A percentile compares a stretch with the other conserved stretches of the same genome.
Evolutionary conservation across 192 early-diverging fungal genomes (phyloP).

Genomic region (Coemansia sp.): DNA sequence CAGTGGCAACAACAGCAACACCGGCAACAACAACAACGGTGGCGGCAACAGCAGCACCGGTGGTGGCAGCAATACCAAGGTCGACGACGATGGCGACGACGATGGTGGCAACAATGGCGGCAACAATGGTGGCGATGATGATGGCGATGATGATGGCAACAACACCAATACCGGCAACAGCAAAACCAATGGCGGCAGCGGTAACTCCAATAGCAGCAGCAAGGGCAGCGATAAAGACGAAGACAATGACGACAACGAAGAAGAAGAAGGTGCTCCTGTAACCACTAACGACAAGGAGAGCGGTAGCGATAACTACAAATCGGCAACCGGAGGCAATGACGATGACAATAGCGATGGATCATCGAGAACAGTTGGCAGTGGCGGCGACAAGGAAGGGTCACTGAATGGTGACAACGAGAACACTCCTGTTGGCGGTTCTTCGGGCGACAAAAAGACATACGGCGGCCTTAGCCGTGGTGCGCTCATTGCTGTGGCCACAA

Average conservation of each 20-base stretch:
- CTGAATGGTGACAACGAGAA: not conserved
- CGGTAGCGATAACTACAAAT: not conserved
- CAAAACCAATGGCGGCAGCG: not conserved
- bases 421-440: not conserved
- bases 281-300: constrained; percentile 4
- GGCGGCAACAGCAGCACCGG: too few species aligned
- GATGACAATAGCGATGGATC: not conserved
- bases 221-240: not conserved
- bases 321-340: not conserved
- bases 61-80: too few species aligned
- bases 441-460: constrained; percentile 4
- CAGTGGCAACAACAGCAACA: not conserved
- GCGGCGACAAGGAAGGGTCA: not conserved
- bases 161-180: not conserved
- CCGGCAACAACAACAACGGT: not conserved
- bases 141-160: not conserved
- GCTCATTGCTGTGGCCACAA: constrained; percentile 25
- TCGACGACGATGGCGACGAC: too few species aligned
- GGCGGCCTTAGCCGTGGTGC: constrained; percentile 31
- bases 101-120: not conserved
- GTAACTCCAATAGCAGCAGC: not conserved
- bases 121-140: not conserved
- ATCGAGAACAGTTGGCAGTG: not conserved
- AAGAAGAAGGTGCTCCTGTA: not conserved
- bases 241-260: not conserved